phyloP scores from a whole-genome alignment of 2,329 filamentous ascomycete species.

The Orbilia oligospora region DNA sequence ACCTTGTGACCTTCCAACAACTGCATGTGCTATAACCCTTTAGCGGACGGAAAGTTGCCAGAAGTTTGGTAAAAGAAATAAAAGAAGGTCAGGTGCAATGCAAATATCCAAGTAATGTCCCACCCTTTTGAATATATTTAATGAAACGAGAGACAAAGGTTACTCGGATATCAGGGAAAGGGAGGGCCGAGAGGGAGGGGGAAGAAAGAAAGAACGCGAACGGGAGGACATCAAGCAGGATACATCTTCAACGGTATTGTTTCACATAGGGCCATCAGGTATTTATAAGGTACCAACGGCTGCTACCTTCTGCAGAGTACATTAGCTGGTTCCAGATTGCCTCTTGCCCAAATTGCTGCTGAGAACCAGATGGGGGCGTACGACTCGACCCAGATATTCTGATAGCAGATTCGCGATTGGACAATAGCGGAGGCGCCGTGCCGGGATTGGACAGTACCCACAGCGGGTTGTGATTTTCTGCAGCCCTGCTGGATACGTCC shows the following conservation, averaged over 20 bases:
- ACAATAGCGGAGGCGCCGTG: slow-evolving; percentile 53
- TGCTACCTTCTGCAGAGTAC: slow-evolving; percentile 36
- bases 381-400: slow-evolving; percentile 28
- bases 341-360: slow-evolving; percentile 38
- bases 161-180: slow-evolving; percentile 19
- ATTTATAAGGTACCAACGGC: slow-evolving; percentile 56
- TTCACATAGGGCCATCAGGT: slow-evolving; percentile 47
- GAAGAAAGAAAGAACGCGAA: not conserved
- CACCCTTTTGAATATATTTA: slow-evolving; percentile 53
- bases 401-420: slow-evolving; percentile 40
- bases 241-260: slow-evolving; percentile 61
- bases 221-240: slow-evolving; percentile 38
- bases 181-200: not conserved
- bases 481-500: slow-evolving; percentile 54
- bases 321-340: slow-evolving; percentile 34
- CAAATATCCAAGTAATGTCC: slow-evolving; percentile 30
- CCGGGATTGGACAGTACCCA: slow-evolving; percentile 49
- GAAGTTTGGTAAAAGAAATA: slow-evolving; percentile 31
- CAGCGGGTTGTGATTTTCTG: slow-evolving; percentile 59
- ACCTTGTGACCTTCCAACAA: slow-evolving; percentile 47
- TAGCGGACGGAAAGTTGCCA: slow-evolving; percentile 38
- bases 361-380: slow-evolving; percentile 26
- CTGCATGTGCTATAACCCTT: slow-evolving; percentile 56
- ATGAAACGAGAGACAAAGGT: slow-evolving; percentile 54
- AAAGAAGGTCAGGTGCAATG: slow-evolving; percentile 59